These are phyloP conservation scores for Ceratocystis colombiana DNA, from an alignment of 2,329 filamentous ascomycete species.

Conservation along the genomic window DNA sequence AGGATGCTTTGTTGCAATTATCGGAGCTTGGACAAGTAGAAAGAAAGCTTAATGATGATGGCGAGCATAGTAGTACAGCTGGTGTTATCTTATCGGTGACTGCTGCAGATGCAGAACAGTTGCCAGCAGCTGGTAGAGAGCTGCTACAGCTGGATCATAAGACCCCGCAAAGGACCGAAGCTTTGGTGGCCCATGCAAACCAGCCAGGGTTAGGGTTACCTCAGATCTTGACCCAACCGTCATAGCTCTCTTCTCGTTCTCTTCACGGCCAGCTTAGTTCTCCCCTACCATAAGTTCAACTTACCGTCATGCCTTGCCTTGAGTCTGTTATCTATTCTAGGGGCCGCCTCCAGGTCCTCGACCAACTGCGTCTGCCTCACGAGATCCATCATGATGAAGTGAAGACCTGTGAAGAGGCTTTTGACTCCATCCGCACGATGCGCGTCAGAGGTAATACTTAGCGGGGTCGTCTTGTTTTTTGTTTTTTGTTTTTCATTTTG, in stretches of 20 bases:
- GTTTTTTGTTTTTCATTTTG: not conserved
- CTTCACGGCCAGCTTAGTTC: not conserved
- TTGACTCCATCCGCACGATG: conserved; percentile 75
- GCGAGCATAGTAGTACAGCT: not conserved
- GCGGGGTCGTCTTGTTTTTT: not conserved
- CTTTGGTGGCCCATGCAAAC: not conserved
- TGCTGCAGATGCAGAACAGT: not conserved
- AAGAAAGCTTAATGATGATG: not conserved
- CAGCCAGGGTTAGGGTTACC: not conserved
- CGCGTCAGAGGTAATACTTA: conserved; percentile 47
- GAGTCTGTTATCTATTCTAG: conserved; percentile 68
- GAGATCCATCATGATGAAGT: conserved; percentile 68
- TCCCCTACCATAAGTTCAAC: not conserved
- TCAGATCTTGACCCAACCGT: too few species aligned
- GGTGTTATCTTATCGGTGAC: not conserved
- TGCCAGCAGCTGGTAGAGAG: not conserved
- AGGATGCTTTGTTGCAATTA: not conserved
- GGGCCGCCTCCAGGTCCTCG: conserved; percentile 64
- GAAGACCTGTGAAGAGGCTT: conserved; percentile 61
- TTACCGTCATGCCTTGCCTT: conserved; percentile 44
- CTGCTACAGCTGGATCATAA: too few species aligned
- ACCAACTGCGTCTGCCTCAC: conserved; percentile 74
- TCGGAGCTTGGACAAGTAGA: not conserved
- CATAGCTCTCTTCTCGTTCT: not conserved
- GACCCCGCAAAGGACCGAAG: not conserved